Evolutionary conservation across 305 asterid species (phyloP).

Genomic region (Galium porrigens): DNA sequence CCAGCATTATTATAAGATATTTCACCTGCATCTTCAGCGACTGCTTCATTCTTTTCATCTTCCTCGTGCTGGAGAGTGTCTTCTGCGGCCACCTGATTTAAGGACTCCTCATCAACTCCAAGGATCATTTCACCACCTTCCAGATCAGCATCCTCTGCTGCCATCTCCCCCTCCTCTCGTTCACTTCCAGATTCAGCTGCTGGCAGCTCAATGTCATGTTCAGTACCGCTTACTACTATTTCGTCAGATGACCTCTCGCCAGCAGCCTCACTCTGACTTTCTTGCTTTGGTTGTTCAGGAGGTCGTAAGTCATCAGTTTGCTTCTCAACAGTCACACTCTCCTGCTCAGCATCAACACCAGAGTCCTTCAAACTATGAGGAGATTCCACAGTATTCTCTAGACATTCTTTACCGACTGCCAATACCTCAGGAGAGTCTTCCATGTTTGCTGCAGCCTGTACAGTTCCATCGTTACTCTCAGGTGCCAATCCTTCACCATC

Average conservation of each 20-base stretch:
- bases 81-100: conserved; percentile 24
- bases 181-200: conserved; percentile 46
- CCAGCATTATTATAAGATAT: conserved; percentile 12
- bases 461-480: conserved; percentile 23
- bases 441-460: conserved; percentile 23
- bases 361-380: conserved; percentile 36
- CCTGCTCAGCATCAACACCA: conserved; percentile 37
- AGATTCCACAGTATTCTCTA: conserved; percentile 32
- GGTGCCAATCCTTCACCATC: conserved; percentile 17
- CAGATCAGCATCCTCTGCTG: conserved; percentile 33
- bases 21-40: conserved; percentile 25
- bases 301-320: conserved; percentile 36
- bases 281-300: conserved; percentile 31
- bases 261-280: conserved; percentile 31
- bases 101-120: conserved; percentile 28
- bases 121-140: conserved; percentile 45
- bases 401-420: conserved; percentile 29
- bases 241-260: conserved; percentile 39
- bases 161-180: conserved; percentile 78
- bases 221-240: conserved; percentile 36
- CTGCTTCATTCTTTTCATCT: conserved; percentile 38
- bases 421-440: conserved; percentile 32
- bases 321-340: conserved; percentile 34
- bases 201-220: conserved; percentile 46
- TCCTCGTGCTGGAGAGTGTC: conserved; percentile 37